These are phyloP conservation scores for Talaromyces thailandensis DNA, from an alignment of 495 filamentous ascomycete species.

Conservation along the genomic window DNA sequence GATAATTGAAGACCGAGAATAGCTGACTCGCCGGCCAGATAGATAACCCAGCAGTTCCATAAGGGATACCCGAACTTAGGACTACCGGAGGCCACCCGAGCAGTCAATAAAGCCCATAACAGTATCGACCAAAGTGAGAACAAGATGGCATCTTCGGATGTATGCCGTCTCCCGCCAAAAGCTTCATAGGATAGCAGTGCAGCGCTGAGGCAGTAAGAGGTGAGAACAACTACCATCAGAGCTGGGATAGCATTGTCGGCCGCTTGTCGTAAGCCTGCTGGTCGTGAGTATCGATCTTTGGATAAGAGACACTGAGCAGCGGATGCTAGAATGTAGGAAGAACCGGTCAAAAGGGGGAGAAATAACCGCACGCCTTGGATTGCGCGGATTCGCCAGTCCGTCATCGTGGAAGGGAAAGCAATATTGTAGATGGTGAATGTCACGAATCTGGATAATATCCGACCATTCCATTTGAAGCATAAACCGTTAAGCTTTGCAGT, in stretches of 20 bases:
- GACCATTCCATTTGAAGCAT: background rate
- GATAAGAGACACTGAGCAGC: background rate
- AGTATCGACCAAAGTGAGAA: slow-evolving; percentile 8
- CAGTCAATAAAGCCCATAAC: slow-evolving; percentile 6
- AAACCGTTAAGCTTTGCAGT: background rate
- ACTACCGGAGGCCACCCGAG: background rate
- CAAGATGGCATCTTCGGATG: background rate
- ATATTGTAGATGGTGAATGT: background rate
- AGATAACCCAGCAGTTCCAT: slow-evolving; percentile 4
- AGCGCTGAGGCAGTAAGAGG: slow-evolving; percentile 4
- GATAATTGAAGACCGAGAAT: background rate
- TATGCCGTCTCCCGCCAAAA: background rate
- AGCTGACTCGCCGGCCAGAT: slow-evolving; percentile 5
- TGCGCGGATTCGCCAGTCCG: background rate
- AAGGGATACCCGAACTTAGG: background rate
- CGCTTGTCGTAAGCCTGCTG: background rate
- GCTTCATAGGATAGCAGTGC: background rate
- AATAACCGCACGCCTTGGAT: background rate
- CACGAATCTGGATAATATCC: background rate
- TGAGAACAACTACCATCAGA: slow-evolving; percentile 2
- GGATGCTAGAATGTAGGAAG: background rate
- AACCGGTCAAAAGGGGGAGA: background rate
- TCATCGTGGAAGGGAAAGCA: background rate
- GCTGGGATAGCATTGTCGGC: background rate
- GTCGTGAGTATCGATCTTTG: background rate